Percentiles rank a stretch among this genome's conserved stretches.
Conservation (phyloP, 2,329 filamentous ascomycete species). For the Aulographum hederae region DNA sequence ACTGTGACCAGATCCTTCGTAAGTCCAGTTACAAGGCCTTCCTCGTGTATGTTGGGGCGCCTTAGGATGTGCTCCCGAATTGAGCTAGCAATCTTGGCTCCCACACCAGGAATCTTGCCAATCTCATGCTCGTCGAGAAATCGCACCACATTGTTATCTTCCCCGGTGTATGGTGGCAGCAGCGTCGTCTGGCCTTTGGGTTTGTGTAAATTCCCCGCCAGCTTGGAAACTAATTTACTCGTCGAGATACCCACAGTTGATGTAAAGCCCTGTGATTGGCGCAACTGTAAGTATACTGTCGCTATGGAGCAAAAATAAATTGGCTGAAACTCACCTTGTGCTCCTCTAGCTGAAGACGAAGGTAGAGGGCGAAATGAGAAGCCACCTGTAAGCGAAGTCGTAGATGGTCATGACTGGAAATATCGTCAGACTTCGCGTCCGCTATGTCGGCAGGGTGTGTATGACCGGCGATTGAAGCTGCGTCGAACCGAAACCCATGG, state of each 20-base stretch:
- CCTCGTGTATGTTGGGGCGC: slow-evolving; percentile 8
- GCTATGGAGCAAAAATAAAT: no score
- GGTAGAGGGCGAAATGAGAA: slow-evolving; percentile 60
- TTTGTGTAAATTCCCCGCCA: slow-evolving; percentile 71
- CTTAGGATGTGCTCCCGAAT: slow-evolving; percentile 43
- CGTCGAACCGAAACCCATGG: slow-evolving; percentile 64
- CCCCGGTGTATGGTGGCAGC: slow-evolving; percentile 39
- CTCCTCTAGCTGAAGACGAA: slow-evolving; percentile 52
- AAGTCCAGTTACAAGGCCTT: background rate
- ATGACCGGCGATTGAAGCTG: slow-evolving; percentile 46
- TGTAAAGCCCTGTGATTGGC: slow-evolving; percentile 65
- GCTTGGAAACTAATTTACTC: slow-evolving; percentile 70
- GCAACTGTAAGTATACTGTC: no score
- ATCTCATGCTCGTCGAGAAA: slow-evolving; percentile 68
- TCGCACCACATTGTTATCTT: slow-evolving; percentile 31
- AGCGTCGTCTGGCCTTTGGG: slow-evolving; percentile 76
- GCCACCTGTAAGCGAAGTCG: slow-evolving; percentile 49
- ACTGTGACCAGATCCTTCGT: slow-evolving; percentile 34
- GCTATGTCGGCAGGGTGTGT: slow-evolving; percentile 25
- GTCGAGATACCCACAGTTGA: slow-evolving; percentile 77
- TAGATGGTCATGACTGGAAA: slow-evolving; percentile 17
- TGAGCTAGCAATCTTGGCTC: slow-evolving; percentile 56
- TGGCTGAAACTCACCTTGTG: no score
- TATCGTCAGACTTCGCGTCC: background rate
- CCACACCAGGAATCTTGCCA: slow-evolving; percentile 70